These are phyloP conservation scores for Neonectria sp. DNA, from an alignment of 2,329 filamentous ascomycete genomes.

Conservation along the genomic window DNA sequence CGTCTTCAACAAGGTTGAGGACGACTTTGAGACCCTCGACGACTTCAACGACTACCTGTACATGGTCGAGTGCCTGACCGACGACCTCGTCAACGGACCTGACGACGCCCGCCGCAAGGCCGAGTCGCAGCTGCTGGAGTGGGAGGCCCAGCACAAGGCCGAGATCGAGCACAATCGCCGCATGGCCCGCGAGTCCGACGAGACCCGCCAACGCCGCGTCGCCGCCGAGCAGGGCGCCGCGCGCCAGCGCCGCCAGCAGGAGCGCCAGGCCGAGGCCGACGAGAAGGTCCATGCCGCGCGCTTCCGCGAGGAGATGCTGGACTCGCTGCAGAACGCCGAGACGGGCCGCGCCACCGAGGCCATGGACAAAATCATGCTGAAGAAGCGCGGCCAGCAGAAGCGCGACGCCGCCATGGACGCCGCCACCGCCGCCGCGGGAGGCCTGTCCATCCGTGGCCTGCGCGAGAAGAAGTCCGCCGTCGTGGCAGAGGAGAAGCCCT, in stretches of 20 bases:
- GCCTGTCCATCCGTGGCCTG: slow-evolving; percentile 83
- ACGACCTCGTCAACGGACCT: slow-evolving; percentile 84
- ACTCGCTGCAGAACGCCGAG: slow-evolving; percentile 75
- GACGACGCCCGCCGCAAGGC: slow-evolving; percentile 72
- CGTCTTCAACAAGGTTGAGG: slow-evolving; percentile 90
- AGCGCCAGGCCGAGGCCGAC: slow-evolving; percentile 78
- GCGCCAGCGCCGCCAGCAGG: slow-evolving; percentile 71
- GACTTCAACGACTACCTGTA: slow-evolving; percentile 97
- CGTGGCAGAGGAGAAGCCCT: slow-evolving; percentile 76
- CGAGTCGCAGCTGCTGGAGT: slow-evolving; percentile 67
- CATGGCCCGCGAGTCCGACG: slow-evolving; percentile 70
- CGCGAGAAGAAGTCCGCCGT: slow-evolving; percentile 70
- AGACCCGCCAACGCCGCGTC: slow-evolving; percentile 68
- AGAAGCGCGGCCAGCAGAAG: slow-evolving; percentile 76
- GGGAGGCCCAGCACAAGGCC: slow-evolving; percentile 80
- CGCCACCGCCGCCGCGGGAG: slow-evolving; percentile 44
- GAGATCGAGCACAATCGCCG: slow-evolving; percentile 75
- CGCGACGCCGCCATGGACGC: slow-evolving; percentile 54
- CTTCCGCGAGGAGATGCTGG: slow-evolving; percentile 78
- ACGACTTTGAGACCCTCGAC: slow-evolving; percentile 88
- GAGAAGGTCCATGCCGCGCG: slow-evolving; percentile 76
- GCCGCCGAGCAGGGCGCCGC: slow-evolving; percentile 77
- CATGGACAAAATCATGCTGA: slow-evolving; percentile 76
- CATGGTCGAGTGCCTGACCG: slow-evolving; percentile 90
- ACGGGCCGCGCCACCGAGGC: slow-evolving; percentile 72